Evolutionary conservation across 2,329 filamentous ascomycete species (phyloP).

Genomic region (Colletotrichum camelliae): DNA sequence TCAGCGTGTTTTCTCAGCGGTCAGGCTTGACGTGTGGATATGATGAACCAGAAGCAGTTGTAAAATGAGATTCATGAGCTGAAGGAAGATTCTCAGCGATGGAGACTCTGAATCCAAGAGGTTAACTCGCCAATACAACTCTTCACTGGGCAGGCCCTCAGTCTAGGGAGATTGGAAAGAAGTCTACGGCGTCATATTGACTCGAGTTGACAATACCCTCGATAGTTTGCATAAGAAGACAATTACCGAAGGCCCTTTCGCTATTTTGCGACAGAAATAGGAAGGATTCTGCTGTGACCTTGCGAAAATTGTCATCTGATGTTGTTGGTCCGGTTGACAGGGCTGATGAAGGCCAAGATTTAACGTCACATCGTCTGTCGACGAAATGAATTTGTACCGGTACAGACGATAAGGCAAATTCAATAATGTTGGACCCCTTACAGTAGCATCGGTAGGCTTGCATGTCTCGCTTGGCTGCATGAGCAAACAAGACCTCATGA

Average conservation of each 20-base stretch:
- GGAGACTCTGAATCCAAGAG: background rate
- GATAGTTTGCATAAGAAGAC: background rate
- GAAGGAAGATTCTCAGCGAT: background rate
- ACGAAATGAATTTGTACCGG: background rate
- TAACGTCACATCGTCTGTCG: background rate
- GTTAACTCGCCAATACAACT: background rate
- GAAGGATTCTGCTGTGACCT: background rate
- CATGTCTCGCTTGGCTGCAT: slow-evolving; percentile 11
- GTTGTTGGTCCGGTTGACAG: background rate
- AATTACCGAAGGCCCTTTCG: background rate
- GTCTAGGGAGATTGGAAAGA: background rate
- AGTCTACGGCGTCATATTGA: background rate
- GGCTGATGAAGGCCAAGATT: background rate
- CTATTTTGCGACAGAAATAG: background rate
- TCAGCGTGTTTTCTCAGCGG: background rate
- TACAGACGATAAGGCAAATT: background rate
- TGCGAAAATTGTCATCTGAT: background rate
- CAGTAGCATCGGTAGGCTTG: background rate
- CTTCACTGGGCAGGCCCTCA: background rate
- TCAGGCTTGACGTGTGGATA: background rate
- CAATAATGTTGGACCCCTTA: background rate
- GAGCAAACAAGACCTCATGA: slow-evolving; percentile 23
- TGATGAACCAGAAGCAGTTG: background rate
- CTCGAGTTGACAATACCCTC: background rate
- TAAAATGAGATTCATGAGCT: background rate